These are phyloP conservation scores for Ogataea siamensis DNA, from an alignment of 805 yeast genomes.

Conservation along the genomic window DNA sequence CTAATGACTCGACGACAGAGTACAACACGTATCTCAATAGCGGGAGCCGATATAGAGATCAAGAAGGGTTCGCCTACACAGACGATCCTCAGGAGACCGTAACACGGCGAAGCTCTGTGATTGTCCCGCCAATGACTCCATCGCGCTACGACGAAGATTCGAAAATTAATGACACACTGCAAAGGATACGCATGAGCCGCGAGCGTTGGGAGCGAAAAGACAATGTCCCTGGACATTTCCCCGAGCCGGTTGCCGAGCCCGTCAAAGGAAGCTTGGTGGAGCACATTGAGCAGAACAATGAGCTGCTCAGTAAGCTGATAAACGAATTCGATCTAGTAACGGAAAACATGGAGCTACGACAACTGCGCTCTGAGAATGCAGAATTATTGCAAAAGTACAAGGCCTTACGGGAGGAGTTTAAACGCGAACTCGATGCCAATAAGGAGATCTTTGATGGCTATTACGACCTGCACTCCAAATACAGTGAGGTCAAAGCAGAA, in stretches of 20 bases:
- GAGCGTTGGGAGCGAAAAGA: constrained; percentile 16
- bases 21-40: constrained; percentile 23
- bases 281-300: constrained; percentile 16
- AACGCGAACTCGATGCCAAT: constrained; percentile 22
- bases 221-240: constrained; percentile 21
- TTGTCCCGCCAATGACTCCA: constrained; percentile 24
- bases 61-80: too few species aligned
- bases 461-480: constrained; percentile 23
- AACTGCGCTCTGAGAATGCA: constrained; percentile 16
- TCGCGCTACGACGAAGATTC: constrained; percentile 16
- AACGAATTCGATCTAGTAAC: constrained; percentile 17
- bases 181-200: constrained; percentile 18
- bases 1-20: constrained; percentile 14
- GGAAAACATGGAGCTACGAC: constrained; percentile 14
- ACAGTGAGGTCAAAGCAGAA: constrained; percentile 12
- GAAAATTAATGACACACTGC: constrained; percentile 25
- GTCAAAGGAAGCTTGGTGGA: background rate
- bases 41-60: constrained; percentile 2
- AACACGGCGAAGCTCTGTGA: constrained; percentile 20
- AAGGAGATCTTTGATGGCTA: constrained; percentile 28
- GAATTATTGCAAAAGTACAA: constrained; percentile 20
- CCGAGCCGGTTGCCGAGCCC: background rate
- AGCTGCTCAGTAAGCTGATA: constrained; percentile 11
- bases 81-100: constrained; percentile 16
- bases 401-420: constrained; percentile 26